Evolutionary conservation across 331 rosid genomes (phyloP).

Genomic region (Malus hybrid): DNA sequence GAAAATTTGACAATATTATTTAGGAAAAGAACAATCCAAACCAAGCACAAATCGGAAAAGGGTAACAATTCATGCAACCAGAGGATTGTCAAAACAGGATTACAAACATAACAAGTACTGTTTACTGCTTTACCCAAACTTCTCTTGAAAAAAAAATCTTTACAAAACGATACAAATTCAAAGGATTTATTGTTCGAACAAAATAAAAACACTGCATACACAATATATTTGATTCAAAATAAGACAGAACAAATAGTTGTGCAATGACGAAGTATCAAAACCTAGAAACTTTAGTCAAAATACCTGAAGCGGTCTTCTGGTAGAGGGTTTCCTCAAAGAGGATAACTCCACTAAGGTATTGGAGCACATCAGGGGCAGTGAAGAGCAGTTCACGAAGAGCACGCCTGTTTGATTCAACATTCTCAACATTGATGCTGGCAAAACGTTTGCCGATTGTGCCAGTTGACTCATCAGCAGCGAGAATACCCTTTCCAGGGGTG

Average conservation of each 20-base stretch:
- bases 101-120: not conserved
- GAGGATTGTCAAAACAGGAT: not conserved
- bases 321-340: conserved; percentile 90
- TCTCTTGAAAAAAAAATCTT: not conserved
- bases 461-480: conserved; percentile 95
- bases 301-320: conserved; percentile 75
- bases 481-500: conserved; percentile 95
- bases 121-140: not conserved
- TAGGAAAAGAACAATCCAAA: not conserved
- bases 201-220: not conserved
- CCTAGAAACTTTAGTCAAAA: not conserved
- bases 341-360: conserved; percentile 76
- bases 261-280: not conserved
- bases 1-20: not conserved
- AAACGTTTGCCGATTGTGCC: conserved; percentile 96
- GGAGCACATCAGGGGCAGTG: conserved; percentile 67
- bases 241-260: not conserved
- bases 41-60: not conserved
- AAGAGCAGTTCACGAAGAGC: conserved; percentile 82
- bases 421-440: conserved; percentile 74
- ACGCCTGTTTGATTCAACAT: conserved; percentile 63
- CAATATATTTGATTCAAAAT: not conserved
- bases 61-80: not conserved
- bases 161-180: not conserved
- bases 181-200: not conserved